phyloP scores from a whole-genome alignment of 192 early-diverging fungal species.

The Backusella psychrophila region DNA sequence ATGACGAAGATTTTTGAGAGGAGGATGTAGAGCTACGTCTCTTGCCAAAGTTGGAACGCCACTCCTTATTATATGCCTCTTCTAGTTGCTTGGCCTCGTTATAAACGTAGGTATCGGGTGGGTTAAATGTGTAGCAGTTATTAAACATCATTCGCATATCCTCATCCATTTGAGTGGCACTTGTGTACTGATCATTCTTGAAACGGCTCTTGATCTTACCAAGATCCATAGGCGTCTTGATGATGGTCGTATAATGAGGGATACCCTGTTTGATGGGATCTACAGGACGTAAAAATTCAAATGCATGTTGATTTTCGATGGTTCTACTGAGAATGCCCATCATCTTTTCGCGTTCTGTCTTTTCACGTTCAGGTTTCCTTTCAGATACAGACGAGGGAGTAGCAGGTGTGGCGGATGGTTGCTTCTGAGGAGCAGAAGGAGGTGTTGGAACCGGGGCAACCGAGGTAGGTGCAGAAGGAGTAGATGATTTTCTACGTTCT shows the following conservation, averaged over 20 bases:
- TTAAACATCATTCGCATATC: slow-evolving; percentile 62
- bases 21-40: neutral
- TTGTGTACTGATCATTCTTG: slow-evolving; percentile 38
- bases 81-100: slow-evolving; percentile 58
- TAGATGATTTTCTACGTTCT: slow-evolving; percentile 1
- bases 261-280: slow-evolving; percentile 60
- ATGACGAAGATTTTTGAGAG: neutral
- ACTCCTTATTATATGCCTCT: slow-evolving; percentile 51
- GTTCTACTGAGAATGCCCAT: slow-evolving; percentile 37
- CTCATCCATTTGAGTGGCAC: slow-evolving; percentile 33
- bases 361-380: neutral
- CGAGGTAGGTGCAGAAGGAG: neutral
- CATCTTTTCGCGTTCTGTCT: slow-evolving; percentile 17
- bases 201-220: slow-evolving; percentile 50
- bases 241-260: slow-evolving; percentile 60
- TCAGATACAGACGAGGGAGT: neutral
- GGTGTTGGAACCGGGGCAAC: neutral
- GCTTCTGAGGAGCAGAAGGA: neutral
- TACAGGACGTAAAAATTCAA: slow-evolving; percentile 60
- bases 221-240: slow-evolving; percentile 71
- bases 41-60: slow-evolving; percentile 40
- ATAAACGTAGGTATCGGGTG: slow-evolving; percentile 61
- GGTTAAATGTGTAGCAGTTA: slow-evolving; percentile 74
- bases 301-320: slow-evolving; percentile 45
- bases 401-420: neutral